Evolutionary conservation across 208 protist genomes (phyloP).

Genomic region (Sergeia podlipaevii): DNA sequence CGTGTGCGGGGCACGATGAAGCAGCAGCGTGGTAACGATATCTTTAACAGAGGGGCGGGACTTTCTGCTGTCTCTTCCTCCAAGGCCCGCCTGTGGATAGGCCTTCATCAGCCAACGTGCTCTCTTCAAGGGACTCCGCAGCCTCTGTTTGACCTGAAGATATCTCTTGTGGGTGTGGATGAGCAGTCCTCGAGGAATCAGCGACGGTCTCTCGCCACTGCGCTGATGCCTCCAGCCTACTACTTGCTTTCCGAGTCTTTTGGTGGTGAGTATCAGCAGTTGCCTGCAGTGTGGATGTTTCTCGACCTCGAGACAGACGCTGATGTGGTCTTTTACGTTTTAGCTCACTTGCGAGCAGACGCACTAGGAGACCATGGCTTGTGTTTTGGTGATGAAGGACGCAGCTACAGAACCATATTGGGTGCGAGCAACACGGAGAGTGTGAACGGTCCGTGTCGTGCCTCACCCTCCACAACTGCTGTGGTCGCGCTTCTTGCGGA

Average conservation of each 20-base stretch:
- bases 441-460: neutral
- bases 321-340: constrained; percentile 34
- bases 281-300: constrained; percentile 68
- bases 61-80: too few relatives aligned
- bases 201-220: neutral
- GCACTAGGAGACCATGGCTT: neutral
- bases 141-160: constrained; percentile 26
- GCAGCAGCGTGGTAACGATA: too few relatives aligned
- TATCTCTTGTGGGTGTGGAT: constrained; percentile 35
- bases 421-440: neutral
- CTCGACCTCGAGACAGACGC: constrained; percentile 38
- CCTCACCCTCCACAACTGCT: neutral
- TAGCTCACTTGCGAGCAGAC: constrained; percentile 20
- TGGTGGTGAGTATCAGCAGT: constrained; percentile 29
- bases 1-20: constrained; percentile 12
- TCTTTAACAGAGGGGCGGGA: too few relatives aligned
- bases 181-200: neutral
- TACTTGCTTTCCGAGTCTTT: constrained; percentile 57
- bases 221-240: constrained; percentile 4
- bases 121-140: neutral
- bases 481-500: constrained; percentile 42
- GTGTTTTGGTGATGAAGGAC: neutral
- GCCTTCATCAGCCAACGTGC: constrained; percentile 41
- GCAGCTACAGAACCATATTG: constrained; percentile 3
- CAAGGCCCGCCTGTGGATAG: constrained; percentile 58